Base-by-base conservation (phyloP, 2,329 filamentous ascomycete species). In the Aspergillus jensenii region DNA sequence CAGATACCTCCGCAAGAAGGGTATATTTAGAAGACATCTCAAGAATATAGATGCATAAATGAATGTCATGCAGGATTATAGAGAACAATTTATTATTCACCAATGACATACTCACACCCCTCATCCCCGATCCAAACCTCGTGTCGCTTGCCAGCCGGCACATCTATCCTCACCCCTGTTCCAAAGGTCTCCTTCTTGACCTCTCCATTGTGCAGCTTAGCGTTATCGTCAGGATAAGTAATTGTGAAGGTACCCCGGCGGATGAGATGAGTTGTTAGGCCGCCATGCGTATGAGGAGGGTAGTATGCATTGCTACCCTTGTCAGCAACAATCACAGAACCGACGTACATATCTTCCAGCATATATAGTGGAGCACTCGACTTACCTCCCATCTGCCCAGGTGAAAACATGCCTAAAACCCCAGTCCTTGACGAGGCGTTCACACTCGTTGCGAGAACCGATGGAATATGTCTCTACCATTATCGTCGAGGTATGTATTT, bases 81-180 rank as follows among this genome's bases (percentile, higher is more conserved):
- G 35, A 33, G 25, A 56, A 19, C 45, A 51, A 31, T 25, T n/a
- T 39, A 31, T 41, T 66, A 83, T 65, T 86, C 82, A 23, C 83
- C 83, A 68, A 86, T 85, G 25, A 86, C 82, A 75, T 85, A 85
- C 59, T 83, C 84, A 70, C 84, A 87, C 1, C 84, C 84, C 41
- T 81, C 74, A 7, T 71, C 62, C 1, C 85, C 84, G 62, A 87
- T 82, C 84, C 84, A 87, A 1, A 87, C 84, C 70, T 87, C 83
- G 66, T 87, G 84, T 21, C 79, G 56, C 63, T 79, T 80, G 2
- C 78, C 76, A 0, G 82, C 83, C 23, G 83, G 81, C 0, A 87
- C 84, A 71, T 87, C 84, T 17, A 86, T 71, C 60, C 84, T 73
- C 1, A 76, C 76, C 2, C 84, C 84, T 0, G 75, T 74, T 0